Evolutionary conservation across 108 stramenopile species (phyloP), one percentile per base, ranked within the genome.

Genomic region (Nitzschia putrida): DNA sequence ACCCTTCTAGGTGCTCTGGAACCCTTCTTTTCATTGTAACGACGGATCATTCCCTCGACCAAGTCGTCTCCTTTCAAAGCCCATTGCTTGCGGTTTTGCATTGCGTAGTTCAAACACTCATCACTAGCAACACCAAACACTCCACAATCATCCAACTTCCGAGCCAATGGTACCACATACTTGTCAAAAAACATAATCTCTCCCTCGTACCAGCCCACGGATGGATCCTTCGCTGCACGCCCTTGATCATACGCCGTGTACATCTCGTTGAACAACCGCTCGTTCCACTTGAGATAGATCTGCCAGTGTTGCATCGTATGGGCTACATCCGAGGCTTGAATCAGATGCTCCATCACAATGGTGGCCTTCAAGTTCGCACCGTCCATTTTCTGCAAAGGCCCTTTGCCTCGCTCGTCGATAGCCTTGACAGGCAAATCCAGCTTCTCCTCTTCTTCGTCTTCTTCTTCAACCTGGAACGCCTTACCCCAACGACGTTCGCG

Each of bases 231-330:
- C 37, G 40, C 50, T 11, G 69, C 52, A 42, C 83, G 64, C 13
- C 60, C 79, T 1, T 34, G 10, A 8, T 38, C 52, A 53, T 69
- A 67, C 14, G 72, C 83, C 12, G 52, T 25, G 53, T 80, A 80
- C 50, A 83, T 64, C 57, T 83, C 83, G 25, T 66, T 73, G 63
- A 74, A 80, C 12, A 83, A 66, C 8, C 73, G 57, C 53, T 71
- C 63, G 50, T 83, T 83, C 83, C 83, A 83, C 57, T 80, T 83
- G 42, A 72, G 71, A 45, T 79, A 83, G 43, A 83, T 64, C 39
- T 45, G 66, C 51, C 79, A 66, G 34, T 78, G 66, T 70, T 72
- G 81, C 81, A 82, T 82, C 0, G 81, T 82, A 51, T 82, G 81
- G 8, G 80, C 82, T 1, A 34, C 29, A 34, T 34, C 29, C 29